Evolutionary conservation across 1,139 yeast genomes (phyloP).

Genomic region (Meyerozyma smithsonii): DNA sequence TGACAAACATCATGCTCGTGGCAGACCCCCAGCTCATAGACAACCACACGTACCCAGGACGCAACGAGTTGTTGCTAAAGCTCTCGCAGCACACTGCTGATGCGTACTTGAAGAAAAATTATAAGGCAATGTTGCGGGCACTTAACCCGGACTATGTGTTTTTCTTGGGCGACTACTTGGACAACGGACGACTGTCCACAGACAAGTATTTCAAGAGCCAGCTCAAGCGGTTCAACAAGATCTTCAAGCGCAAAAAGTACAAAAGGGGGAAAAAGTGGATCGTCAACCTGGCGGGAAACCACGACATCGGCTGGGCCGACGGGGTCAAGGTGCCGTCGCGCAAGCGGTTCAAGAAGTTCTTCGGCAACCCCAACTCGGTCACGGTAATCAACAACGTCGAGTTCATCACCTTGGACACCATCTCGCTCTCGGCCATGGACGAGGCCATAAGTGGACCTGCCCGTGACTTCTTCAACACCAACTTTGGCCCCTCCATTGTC

Average conservation of each 20-base stretch:
- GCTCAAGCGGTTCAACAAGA: conserved; percentile 31
- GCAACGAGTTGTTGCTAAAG: conserved; percentile 29
- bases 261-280: conserved; percentile 23
- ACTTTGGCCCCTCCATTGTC: conserved; percentile 9
- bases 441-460: conserved; percentile 24
- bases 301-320: conserved; percentile 53
- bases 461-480: conserved; percentile 24
- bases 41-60: conserved; percentile 46
- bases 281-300: conserved; percentile 48
- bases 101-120: conserved; percentile 43
- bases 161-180: conserved; percentile 52
- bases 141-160: conserved; percentile 42
- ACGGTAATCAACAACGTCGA: conserved; percentile 36
- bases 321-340: conserved; percentile 37
- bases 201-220: conserved; percentile 38
- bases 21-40: conserved; percentile 49
- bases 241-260: conserved; percentile 26
- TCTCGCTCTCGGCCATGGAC: conserved; percentile 35
- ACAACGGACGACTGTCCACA: conserved; percentile 44
- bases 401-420: conserved; percentile 40
- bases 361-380: conserved; percentile 37
- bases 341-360: conserved; percentile 31
- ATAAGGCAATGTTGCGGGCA: conserved; percentile 29
- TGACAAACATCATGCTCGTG: conserved; percentile 29
- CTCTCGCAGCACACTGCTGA: conserved; percentile 49